phyloP scores from a whole-genome alignment of 768 basidiomycete species.

The Pleurotus eryngii region DNA sequence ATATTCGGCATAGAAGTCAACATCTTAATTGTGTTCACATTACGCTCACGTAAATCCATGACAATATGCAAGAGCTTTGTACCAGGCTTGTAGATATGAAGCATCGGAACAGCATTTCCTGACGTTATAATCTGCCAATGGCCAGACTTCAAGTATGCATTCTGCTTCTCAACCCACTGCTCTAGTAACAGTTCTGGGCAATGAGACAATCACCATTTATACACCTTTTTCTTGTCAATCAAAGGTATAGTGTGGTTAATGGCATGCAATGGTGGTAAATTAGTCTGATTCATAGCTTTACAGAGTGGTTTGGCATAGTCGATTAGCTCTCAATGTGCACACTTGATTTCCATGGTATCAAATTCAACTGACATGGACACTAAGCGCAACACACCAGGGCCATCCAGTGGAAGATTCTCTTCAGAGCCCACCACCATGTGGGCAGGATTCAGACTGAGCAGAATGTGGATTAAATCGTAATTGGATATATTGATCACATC shows the following conservation, averaged over 20 bases:
- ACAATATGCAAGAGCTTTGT: too few species aligned
- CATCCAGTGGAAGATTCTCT: constrained; percentile 16
- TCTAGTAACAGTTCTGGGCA: constrained; percentile 34
- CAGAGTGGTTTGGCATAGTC: constrained; percentile 23
- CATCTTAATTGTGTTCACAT: too few species aligned
- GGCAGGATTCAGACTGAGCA: constrained; percentile 22
- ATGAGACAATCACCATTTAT: constrained; percentile 28
- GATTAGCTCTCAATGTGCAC: constrained; percentile 11
- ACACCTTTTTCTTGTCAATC: constrained; percentile 28
- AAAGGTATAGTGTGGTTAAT: constrained; percentile 42
- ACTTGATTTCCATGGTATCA: constrained; percentile 4
- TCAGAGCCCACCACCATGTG: constrained; percentile 21
- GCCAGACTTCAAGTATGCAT: constrained; percentile 24
- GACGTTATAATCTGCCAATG: constrained; percentile 26
- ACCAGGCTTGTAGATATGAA: constrained; percentile 4
- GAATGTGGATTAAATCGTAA: constrained; percentile 34
- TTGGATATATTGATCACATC: constrained; percentile 35
- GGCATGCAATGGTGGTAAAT: constrained; percentile 31
- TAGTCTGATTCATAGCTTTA: constrained; percentile 22
- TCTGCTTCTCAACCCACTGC: constrained; percentile 27
- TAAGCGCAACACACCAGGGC: background rate
- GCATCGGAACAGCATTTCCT: constrained; percentile 32
- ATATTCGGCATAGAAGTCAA: too few species aligned
- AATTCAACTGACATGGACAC: too few species aligned
- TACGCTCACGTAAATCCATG: too few species aligned